Conservation (phyloP, 108 stramenopile species). For the Nitzschia sp. region DNA sequence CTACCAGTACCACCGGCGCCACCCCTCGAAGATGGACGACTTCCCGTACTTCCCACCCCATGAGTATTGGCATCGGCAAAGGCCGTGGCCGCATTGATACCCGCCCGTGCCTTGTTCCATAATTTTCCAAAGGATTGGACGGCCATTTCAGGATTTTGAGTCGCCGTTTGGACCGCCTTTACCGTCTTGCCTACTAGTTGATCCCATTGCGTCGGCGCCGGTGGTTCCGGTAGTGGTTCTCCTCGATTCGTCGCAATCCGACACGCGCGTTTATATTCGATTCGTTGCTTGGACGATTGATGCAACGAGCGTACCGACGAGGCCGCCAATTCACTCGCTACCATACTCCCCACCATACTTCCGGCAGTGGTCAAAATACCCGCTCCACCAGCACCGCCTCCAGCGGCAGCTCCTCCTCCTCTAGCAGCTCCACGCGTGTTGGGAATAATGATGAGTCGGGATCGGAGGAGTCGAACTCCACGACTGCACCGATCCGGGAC, state of each 20-base stretch:
- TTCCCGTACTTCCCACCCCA: too few relatives aligned
- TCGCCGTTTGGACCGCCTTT: neutral
- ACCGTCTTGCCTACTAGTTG: slow-evolving; percentile 5
- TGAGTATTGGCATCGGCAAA: too few relatives aligned
- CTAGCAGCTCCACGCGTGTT: too few relatives aligned
- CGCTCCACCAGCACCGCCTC: slow-evolving; percentile 24
- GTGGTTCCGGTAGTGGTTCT: slow-evolving; percentile 51
- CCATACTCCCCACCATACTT: slow-evolving; percentile 51
- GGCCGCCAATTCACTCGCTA: slow-evolving; percentile 59
- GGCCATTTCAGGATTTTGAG: slow-evolving; percentile 7
- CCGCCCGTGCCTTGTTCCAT: slow-evolving; percentile 5
- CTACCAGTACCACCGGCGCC: too few relatives aligned
- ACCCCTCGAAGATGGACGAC: too few relatives aligned
- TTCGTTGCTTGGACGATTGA: slow-evolving; percentile 53
- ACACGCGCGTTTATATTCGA: slow-evolving; percentile 51
- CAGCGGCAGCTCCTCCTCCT: slow-evolving; percentile 68
- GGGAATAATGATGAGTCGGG: too few relatives aligned
- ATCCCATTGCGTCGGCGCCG: slow-evolving; percentile 6
- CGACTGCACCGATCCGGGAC: too few relatives aligned
- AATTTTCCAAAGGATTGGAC: neutral
- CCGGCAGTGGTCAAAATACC: slow-evolving; percentile 52
- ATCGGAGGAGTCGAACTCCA: too few relatives aligned
- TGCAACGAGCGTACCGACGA: slow-evolving; percentile 49
- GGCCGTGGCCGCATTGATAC: neutral
- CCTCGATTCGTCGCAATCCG: slow-evolving; percentile 49